These are phyloP conservation scores for Leccinum olivaceopallidum DNA, from an alignment of 768 basidiomycete genomes.

Conservation along the genomic window DNA sequence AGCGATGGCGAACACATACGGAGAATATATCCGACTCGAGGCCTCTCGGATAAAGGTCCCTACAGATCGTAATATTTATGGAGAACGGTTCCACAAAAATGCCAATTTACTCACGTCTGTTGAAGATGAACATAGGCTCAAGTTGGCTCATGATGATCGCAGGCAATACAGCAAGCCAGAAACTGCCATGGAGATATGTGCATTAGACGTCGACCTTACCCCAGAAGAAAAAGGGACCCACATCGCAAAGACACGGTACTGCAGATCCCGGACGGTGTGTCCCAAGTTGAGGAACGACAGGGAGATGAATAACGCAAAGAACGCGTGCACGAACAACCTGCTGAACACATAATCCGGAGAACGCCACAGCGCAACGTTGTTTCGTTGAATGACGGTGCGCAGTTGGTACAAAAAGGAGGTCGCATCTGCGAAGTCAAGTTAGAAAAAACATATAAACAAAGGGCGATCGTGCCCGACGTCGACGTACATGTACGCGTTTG, in stretches of 20 bases:
- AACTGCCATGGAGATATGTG: slow-evolving; percentile 36
- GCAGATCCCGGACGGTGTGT: slow-evolving; percentile 60
- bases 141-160: slow-evolving; percentile 70
- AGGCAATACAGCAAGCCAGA: slow-evolving; percentile 68
- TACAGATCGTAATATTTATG: slow-evolving; percentile 11
- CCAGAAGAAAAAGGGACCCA: slow-evolving; percentile 33
- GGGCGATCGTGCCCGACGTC: neutral
- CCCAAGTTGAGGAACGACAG: slow-evolving; percentile 80
- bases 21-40: slow-evolving; percentile 83
- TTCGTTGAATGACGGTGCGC: slow-evolving; percentile 61
- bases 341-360: slow-evolving; percentile 86
- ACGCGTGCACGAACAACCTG: slow-evolving; percentile 72
- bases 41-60: slow-evolving; percentile 56
- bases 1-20: slow-evolving; percentile 80
- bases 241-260: slow-evolving; percentile 83
- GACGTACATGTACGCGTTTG: slow-evolving; percentile 50
- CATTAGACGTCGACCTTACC: neutral
- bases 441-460: neutral
- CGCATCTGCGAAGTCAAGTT: slow-evolving; percentile 49
- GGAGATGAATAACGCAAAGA: slow-evolving; percentile 70
- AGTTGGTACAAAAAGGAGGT: slow-evolving; percentile 78
- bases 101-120: slow-evolving; percentile 46
- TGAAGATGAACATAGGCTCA: slow-evolving; percentile 80
- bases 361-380: slow-evolving; percentile 74
- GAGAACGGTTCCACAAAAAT: slow-evolving; percentile 8